Base-by-base conservation (phyloP, 805 yeast genomes). In the Teunomyces cretensis region DNA sequence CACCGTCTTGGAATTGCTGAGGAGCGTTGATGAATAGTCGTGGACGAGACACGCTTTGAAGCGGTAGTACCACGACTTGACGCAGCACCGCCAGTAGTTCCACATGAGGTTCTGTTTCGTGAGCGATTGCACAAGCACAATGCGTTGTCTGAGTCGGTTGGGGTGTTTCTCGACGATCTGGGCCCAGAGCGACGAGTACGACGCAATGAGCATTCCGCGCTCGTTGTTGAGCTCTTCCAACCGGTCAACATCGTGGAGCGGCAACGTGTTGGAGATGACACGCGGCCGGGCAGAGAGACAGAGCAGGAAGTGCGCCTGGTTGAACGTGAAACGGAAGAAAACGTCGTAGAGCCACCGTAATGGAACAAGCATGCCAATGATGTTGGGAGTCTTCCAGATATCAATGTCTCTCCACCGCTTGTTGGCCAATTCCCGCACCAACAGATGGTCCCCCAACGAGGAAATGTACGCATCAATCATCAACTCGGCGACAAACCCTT, bases 391-490 rank as follows among this genome's bases (percentile, higher is more conserved):
- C 38, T 61, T 56, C 64, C 65, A 61, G 37, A 65, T 56, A 46
- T 62, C 55, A 17, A 70, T 51, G 9, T 60, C 61, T 11, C 49
- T 51, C 32, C 61, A 45, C 2, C 58, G 33, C 14, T 38, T 31
- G 32, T 33, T 15, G 6, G 45, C 32, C 12, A 69, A 16, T 9
- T 49, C 43, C 27, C 53, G 45, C 7, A 58, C 46, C 32, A 72
- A 53, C 22, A 57, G 53, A 47, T 71, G 74, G 47, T 61, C 55
- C 3, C 75, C 74, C 45, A 69, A 50, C 8, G 72, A 62, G 11
- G 72, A 64, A 12, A 71, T 52, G 48, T 67, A 72, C n/a, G 64
- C 65, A 46, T 53, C 57, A 7, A 71, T 52, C 58, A 69, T 63
- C 12, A 67, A 44, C 47, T 72, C 76, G 11, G 64, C 53, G 17